Percentiles rank a stretch among this genome's conserved stretches.
Conservation (phyloP, 148 eudicot genomes). For the Diospyros kaki region DNA sequence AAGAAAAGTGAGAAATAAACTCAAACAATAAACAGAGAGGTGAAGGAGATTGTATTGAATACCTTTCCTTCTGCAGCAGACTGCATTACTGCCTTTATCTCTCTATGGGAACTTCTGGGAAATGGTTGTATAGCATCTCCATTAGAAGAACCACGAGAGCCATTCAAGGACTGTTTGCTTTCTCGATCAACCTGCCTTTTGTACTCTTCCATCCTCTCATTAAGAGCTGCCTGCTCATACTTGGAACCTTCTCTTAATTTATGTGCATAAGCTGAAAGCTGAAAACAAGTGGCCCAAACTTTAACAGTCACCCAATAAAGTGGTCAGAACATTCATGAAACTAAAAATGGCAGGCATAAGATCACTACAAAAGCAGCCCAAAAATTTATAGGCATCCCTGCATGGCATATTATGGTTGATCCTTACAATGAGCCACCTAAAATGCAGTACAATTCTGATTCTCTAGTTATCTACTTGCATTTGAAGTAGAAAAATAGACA, state of each 20-base stretch:
- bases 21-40: not conserved
- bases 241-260: conserved; percentile 61
- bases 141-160: conserved; percentile 31
- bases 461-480: too few species aligned
- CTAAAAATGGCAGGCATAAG: not conserved
- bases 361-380: not conserved
- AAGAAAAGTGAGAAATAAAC: conserved; percentile 1
- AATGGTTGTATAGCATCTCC: conserved; percentile 42
- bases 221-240: conserved; percentile 69
- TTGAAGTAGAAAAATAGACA: too few species aligned
- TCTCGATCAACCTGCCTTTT: conserved; percentile 67
- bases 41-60: conserved; percentile 10
- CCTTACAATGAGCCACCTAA: too few species aligned
- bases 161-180: conserved; percentile 42
- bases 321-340: not conserved
- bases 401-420: not conserved
- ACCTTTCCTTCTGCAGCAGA: conserved; percentile 87
- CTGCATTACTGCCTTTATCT: conserved; percentile 84
- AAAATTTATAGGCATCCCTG: not conserved
- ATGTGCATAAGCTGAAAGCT: conserved; percentile 70
- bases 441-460: not conserved
- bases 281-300: conserved; percentile 15
- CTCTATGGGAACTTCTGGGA: conserved; percentile 55
- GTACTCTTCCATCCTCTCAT: conserved; percentile 80
- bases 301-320: conserved; percentile 8